Evolutionary conservation across 805 yeast species (phyloP).

Genomic region (Saccharomyces kudriavzevii): DNA sequence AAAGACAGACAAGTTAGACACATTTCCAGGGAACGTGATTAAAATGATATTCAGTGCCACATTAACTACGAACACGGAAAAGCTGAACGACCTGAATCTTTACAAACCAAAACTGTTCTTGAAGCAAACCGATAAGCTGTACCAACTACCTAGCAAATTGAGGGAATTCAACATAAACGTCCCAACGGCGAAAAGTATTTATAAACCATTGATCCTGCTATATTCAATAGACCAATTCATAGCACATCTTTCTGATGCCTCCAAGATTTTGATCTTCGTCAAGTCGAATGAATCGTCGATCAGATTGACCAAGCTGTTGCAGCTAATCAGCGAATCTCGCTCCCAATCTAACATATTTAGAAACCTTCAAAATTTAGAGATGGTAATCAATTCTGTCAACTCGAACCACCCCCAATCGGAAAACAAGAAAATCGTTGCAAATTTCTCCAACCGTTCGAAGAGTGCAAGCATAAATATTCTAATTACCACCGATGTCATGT

Average conservation of each 20-base stretch:
- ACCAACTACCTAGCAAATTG: conserved; percentile 50
- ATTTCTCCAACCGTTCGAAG: conserved; percentile 36
- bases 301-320: conserved; percentile 55
- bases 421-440: conserved; percentile 49
- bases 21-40: conserved; percentile 36
- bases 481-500: conserved; percentile 82
- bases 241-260: not conserved
- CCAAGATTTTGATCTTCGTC: conserved; percentile 26
- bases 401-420: conserved; percentile 46
- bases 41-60: conserved; percentile 88
- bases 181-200: conserved; percentile 34
- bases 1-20: conserved; percentile 25
- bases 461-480: conserved; percentile 43
- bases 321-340: conserved; percentile 10
- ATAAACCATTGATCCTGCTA: conserved; percentile 69
- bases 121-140: conserved; percentile 60
- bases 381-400: conserved; percentile 42
- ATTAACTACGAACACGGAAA: conserved; percentile 85
- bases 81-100: conserved; percentile 62
- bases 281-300: conserved; percentile 69
- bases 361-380: conserved; percentile 1
- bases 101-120: conserved; percentile 58
- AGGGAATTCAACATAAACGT: conserved; percentile 35
- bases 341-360: not conserved
- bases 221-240: conserved; percentile 35